Evolutionary conservation across 1,284 basidiomycete species (phyloP).

Genomic region (Marasmius oreades): DNA sequence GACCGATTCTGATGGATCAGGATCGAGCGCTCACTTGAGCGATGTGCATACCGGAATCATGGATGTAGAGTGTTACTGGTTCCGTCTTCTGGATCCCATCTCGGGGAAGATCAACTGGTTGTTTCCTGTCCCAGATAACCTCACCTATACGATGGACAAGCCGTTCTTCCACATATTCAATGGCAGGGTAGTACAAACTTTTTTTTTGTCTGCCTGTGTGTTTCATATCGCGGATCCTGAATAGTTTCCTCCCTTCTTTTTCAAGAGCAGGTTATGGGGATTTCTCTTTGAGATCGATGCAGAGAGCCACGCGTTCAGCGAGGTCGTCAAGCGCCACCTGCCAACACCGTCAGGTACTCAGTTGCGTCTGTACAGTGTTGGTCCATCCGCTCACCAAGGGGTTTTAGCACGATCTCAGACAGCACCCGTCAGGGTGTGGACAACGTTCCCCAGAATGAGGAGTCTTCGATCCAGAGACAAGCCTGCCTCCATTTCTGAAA

Average conservation of each 20-base stretch:
- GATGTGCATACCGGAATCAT: slow-evolving; percentile 8
- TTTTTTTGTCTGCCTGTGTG: not conserved
- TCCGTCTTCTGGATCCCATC: slow-evolving; percentile 72
- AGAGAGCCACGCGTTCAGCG: slow-evolving; percentile 54
- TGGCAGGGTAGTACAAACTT: slow-evolving; percentile 67
- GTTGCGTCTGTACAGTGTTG: not conserved
- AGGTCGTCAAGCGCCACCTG: slow-evolving; percentile 44
- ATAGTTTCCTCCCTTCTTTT: slow-evolving; percentile 7
- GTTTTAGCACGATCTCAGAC: not conserved
- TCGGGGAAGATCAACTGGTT: slow-evolving; percentile 83
- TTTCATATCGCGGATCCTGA: not conserved
- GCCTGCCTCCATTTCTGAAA: not conserved
- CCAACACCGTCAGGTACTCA: slow-evolving; percentile 24
- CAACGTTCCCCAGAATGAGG: slow-evolving; percentile 13
- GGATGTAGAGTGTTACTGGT: slow-evolving; percentile 35
- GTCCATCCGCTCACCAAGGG: not conserved
- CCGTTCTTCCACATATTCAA: slow-evolving; percentile 92
- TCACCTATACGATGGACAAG: slow-evolving; percentile 83
- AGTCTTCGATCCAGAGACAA: slow-evolving; percentile 16
- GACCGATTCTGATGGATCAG: not conserved
- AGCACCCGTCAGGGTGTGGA: not conserved
- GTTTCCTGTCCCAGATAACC: slow-evolving; percentile 77
- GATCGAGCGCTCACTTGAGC: not conserved
- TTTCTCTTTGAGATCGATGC: slow-evolving; percentile 66
- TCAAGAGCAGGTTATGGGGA: slow-evolving; percentile 81